Evolutionary conservation across 495 filamentous ascomycete genomes (phyloP), one percentile per base, ranked within the genome.

Genomic region (Penicillium coprophilum): DNA sequence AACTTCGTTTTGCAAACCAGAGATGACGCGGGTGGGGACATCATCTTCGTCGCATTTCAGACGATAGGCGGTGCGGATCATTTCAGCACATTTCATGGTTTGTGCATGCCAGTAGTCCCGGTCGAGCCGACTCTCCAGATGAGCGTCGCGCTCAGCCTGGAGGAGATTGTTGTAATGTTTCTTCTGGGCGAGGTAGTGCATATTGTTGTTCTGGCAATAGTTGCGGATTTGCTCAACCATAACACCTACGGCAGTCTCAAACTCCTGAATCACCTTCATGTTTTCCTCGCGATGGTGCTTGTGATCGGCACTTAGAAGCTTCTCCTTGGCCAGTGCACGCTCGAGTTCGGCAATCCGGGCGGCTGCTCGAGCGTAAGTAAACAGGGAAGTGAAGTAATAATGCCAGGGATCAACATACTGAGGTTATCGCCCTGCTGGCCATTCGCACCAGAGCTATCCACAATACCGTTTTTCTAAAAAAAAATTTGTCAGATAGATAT

Each of bases 101-200:
- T 80, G 77, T 7, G 78, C 76, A 60, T 87, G 84, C 84, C 83
- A 86, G 56, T 83, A 77, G 46, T 84, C 81, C n/a, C 83, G 83
- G 56, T 84, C 80, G n/a, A 87, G 60, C 9, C 84, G 77, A 61
- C 82, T 76, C 19, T 83, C 74, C 45, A 86, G 61, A 44, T 82
- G 81, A 10, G 79, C 74, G 52, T 80, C 75, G 15, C 84, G 80
- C 55, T 86, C 82, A 2, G 78, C 73, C 45, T 84, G 79, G 0
- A 88, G 66, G 3, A 85, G 76, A 34, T 71, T 74, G 56, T 82
- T 80, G 69, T 86, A 88, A 67, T 86, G 82, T 53, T 73, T 72
- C 50, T 85, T 82, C 55, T 84, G 74, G 12, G 78, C 65, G 6
- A 82, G 70, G 58, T 75, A 82, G 51, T 83, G 74, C 68, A 80